phyloP scores from a whole-genome alignment of 306 rosid species.

The Quercus variabilis region DNA sequence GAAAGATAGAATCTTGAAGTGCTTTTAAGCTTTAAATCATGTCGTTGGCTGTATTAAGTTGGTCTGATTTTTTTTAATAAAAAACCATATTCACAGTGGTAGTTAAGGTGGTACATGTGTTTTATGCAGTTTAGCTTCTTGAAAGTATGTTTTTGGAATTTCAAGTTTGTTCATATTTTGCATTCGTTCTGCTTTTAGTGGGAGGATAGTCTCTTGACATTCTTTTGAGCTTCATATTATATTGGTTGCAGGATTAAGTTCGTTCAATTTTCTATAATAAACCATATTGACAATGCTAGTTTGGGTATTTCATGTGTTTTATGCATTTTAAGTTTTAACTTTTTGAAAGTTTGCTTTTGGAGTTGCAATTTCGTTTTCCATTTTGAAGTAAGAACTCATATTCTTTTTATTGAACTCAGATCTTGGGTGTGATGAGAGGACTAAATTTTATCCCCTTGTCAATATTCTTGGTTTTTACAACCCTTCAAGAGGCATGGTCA shows the following conservation, averaged over 20 bases:
- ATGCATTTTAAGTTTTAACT: background rate
- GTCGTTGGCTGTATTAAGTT: too few species aligned
- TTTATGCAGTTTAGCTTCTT: background rate
- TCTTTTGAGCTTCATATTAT: background rate
- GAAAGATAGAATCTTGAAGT: too few species aligned
- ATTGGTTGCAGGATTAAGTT: background rate
- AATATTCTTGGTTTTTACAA: constrained; percentile 33
- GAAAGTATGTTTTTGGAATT: too few species aligned
- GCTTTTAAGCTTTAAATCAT: background rate
- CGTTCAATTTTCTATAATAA: background rate
- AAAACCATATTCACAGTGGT: background rate
- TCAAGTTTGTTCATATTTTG: background rate
- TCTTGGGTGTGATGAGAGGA: constrained; percentile 35
- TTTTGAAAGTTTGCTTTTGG: background rate
- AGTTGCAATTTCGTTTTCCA: background rate
- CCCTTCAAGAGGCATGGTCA: constrained; percentile 37
- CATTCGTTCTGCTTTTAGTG: background rate
- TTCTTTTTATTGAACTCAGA: background rate
- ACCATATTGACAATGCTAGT: background rate
- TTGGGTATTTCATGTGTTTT: background rate
- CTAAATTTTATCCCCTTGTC: constrained; percentile 34
- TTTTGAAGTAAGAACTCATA: background rate
- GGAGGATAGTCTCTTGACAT: background rate
- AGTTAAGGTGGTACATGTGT: background rate
- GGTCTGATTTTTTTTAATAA: background rate